phyloP scores from a whole-genome alignment of 2,329 filamentous ascomycete species.

The Shiraia sp. region DNA sequence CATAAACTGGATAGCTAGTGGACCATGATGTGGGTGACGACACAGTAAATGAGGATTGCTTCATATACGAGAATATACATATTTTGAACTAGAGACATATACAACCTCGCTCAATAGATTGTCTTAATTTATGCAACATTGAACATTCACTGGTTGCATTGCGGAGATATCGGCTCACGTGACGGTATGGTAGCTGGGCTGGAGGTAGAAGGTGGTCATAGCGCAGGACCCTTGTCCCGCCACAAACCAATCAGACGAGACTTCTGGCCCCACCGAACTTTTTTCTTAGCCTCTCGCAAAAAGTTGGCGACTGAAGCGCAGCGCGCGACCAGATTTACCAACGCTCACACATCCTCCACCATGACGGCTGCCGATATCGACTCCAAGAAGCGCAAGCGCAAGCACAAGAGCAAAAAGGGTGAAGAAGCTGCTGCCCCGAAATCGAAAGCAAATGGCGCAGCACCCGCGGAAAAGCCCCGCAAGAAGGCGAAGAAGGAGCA shows the following conservation, averaged over 20 bases:
- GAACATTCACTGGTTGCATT: no score
- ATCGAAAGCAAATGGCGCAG: conserved; percentile 40
- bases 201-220: background rate
- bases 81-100: no score
- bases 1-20: background rate
- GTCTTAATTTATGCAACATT: no score
- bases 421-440: conserved; percentile 29
- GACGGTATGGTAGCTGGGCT: no score
- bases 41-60: no score
- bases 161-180: no score
- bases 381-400: conserved; percentile 54
- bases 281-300: conserved; percentile 21
- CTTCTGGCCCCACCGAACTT: conserved; percentile 24
- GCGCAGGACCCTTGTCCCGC: conserved; percentile 1
- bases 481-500: conserved; percentile 49
- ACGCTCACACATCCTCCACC: conserved; percentile 13
- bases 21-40: background rate
- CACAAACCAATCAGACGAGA: conserved; percentile 4
- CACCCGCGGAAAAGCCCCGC: conserved; percentile 40
- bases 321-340: conserved; percentile 7
- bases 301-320: conserved; percentile 19
- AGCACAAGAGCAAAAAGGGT: conserved; percentile 46
- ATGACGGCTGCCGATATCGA: conserved; percentile 47
- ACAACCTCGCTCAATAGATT: no score
- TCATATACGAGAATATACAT: no score